These are phyloP conservation scores for Erucastrum elatum DNA, from an alignment of 345 rosid species.

Conservation along the genomic window DNA sequence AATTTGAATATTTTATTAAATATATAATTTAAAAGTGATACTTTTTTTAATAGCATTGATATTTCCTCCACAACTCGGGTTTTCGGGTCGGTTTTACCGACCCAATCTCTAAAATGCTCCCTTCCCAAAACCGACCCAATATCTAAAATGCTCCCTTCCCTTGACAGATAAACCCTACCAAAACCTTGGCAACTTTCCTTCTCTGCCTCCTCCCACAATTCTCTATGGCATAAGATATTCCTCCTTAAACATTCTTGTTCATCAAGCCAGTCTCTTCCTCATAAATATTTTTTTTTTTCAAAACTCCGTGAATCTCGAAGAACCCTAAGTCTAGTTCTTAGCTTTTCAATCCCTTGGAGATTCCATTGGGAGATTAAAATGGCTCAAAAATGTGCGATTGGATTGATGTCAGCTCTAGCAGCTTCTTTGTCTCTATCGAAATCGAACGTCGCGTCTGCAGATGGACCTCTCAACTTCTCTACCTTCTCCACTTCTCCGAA, in stretches of 20 bases:
- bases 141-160: neutral
- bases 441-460: conserved; percentile 50
- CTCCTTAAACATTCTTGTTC: conserved; percentile 35
- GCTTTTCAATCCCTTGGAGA: neutral
- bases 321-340: neutral
- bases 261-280: conserved; percentile 31
- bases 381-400: conserved; percentile 60
- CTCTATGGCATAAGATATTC: conserved; percentile 19
- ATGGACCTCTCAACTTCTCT: conserved; percentile 63
- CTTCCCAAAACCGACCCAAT: conserved; percentile 31
- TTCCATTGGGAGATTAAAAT: conserved; percentile 28
- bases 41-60: no score
- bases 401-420: conserved; percentile 66
- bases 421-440: conserved; percentile 57
- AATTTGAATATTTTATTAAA: no score
- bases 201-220: conserved; percentile 14
- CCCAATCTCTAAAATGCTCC: conserved; percentile 22
- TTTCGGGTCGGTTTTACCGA: conserved; percentile 14
- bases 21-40: no score
- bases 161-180: conserved; percentile 49
- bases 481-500: conserved; percentile 35
- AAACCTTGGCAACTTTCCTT: conserved; percentile 39
- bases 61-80: neutral
- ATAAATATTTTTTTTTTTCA: neutral
- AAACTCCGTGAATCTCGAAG: neutral